Evolutionary conservation across 2,329 filamentous ascomycete species (phyloP), one percentile per base, ranked within the genome.

Genomic region (Penicillium italicum): DNA sequence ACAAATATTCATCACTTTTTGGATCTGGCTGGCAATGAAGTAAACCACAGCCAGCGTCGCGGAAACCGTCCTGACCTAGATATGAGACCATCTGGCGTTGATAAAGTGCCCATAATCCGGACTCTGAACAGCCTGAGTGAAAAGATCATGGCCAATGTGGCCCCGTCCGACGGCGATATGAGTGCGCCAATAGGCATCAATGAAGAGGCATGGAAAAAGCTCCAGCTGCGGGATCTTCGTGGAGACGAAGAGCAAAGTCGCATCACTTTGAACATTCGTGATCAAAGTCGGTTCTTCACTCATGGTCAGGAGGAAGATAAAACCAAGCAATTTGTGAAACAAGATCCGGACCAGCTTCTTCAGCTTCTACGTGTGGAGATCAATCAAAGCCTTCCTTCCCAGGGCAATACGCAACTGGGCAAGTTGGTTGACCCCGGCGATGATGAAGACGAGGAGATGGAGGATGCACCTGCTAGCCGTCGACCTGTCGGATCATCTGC

Each of bases 1-100:
- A 78, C 86, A 33, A 83, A 87, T 53, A 85, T 99, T 20, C 92
- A 94, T 0, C 86, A 92, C 65, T 92, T 95, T 61, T 92, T 99
- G 64, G 89, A 99, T 70, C 75, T 99, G 26, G 90, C 93, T 69
- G 94, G 88, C 30, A 99, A 99, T 68, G 94, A 97, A 74, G 90
- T 94, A 72, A 93, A 99, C 67, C 87, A 96, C 72, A 95, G 91
- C 64, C 90, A 92, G 50, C 84, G 87, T 67, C 87, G 82, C 66
- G 94, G 94, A 47, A 97, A 99, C 71, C 82, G 88, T 50, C 91
- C 93, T 53, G 91, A 97, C 69, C 77, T 89, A 34, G 94, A 95
- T 62, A 97, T 97, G 91, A 84, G 90, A 33, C 91, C 91, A 2
- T 81, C 80, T 2, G 81, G 85, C 11, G 77, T 83, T 44, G 84